Percentiles rank a stretch among this genome's conserved stretches.
phyloP scores from a whole-genome alignment of 352 stramenopile genomes.

The Pythium guiyangense region DNA sequence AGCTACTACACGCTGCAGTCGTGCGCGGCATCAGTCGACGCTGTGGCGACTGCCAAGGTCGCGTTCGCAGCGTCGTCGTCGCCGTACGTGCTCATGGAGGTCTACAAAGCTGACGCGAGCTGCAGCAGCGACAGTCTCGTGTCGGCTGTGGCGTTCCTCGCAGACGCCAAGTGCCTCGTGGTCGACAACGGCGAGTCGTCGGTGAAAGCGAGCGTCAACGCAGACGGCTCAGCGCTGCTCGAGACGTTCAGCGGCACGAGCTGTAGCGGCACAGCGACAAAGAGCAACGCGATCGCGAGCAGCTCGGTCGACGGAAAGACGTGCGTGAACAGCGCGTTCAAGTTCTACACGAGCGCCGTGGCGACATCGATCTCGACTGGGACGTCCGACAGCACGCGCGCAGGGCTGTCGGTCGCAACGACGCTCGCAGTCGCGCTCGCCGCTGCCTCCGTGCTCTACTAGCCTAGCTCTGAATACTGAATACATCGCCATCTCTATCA shows the following conservation, averaged over 20 bases:
- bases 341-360: slow-evolving; percentile 24
- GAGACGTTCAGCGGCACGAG: slow-evolving; percentile 24
- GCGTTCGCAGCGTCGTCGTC: slow-evolving; percentile 14
- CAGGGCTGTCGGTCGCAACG: slow-evolving; percentile 3
- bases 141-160: slow-evolving; percentile 32
- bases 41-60: slow-evolving; percentile 3
- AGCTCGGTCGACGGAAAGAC: slow-evolving; percentile 18
- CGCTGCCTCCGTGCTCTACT: no score
- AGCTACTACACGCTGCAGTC: slow-evolving; percentile 24
- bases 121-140: slow-evolving; percentile 20
- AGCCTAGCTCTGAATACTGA: no score
- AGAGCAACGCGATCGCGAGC: slow-evolving; percentile 21
- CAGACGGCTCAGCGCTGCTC: slow-evolving; percentile 28
- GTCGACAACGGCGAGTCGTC: slow-evolving; percentile 36
- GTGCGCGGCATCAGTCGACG: slow-evolving; percentile 7
- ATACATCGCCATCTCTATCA: no score
- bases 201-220: slow-evolving; percentile 23
- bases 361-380: slow-evolving; percentile 9
- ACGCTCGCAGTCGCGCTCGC: no score
- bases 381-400: slow-evolving; percentile 4
- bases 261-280: slow-evolving; percentile 25
- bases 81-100: slow-evolving; percentile 28
- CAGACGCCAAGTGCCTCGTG: slow-evolving; percentile 34
- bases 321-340: slow-evolving; percentile 22
- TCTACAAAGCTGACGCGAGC: slow-evolving; percentile 19